A percentile compares a stretch with the other conserved stretches of the same genome.
These are phyloP conservation scores for Cystobasidium slooffiae DNA, from an alignment of 1,284 basidiomycete species.

Conservation along the genomic window DNA sequence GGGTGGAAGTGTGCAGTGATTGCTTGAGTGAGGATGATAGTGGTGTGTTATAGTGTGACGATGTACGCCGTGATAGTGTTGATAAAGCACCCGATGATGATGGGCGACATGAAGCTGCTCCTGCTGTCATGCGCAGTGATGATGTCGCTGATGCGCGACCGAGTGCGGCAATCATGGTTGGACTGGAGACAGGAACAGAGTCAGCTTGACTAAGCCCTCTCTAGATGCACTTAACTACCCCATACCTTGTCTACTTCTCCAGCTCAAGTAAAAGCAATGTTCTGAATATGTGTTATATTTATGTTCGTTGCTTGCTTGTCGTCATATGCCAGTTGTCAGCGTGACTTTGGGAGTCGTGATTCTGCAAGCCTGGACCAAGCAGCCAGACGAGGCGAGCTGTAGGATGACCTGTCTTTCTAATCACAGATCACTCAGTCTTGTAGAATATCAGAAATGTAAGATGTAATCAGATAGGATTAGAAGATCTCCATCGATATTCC, in stretches of 20 bases:
- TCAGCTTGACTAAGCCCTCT: background rate
- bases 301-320: too few species aligned
- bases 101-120: background rate
- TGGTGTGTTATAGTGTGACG: background rate
- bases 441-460: background rate
- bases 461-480: background rate
- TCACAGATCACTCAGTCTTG: too few species aligned
- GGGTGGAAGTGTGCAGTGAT: conserved; percentile 3
- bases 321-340: too few species aligned
- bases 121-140: conserved; percentile 15
- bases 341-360: too few species aligned
- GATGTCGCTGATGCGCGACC: background rate
- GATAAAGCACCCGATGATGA: background rate
- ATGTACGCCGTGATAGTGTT: background rate
- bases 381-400: too few species aligned
- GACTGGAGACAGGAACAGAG: background rate
- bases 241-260: too few species aligned
- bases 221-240: too few species aligned
- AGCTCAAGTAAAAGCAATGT: too few species aligned
- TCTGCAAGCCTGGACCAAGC: too few species aligned
- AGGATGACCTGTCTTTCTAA: too few species aligned
- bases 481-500: background rate
- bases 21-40: background rate
- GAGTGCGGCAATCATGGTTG: conserved; percentile 2
- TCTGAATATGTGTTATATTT: too few species aligned